Evolutionary conservation across 179 eudicot species (phyloP), one percentile per base, ranked within the genome.

Genomic region (Monotropa hypopitys): DNA sequence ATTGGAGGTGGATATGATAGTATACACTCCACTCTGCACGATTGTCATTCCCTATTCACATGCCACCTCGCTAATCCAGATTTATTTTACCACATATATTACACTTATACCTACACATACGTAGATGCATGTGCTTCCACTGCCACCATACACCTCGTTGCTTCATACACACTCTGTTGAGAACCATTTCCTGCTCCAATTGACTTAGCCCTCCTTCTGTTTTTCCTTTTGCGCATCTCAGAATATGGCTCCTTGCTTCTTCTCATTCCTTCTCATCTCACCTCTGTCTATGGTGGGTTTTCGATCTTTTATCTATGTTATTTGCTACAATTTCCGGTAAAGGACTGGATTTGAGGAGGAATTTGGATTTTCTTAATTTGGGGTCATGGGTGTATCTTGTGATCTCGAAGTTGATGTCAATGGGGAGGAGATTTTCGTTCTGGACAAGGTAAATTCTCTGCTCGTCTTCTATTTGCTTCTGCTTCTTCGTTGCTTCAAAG

Each of bases 351-450:
- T 82, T 83, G 81, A 77, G 74, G 86, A 78, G 83, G 84, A 80
- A 59, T 84, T 70, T 78, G 20, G 70, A 54, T 12, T 42, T 77
- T 78, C 13, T 77, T 49, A 61, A 23, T 49, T 71, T 61, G 62
- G 21, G 61, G 66, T 51, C 73, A 82, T 82, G 91, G 88, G 53
- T 47, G 73, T 47, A 26, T 83, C 53, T 62, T 87, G 90, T 87
- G 92, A 86, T 84, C 93, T 92, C 81, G 86, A 92, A 84, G 93
- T 92, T 59, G 92, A 90, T 88, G 92, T 92, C 65, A 92, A 90
- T 83, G 97, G 96, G 50, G 96, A 90, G 85, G 92, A 86, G 78
- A 69, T 81, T 76, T 90, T 91, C 89, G 81, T 88, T 84, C 88
- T 82, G 61, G 62, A 76, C 83, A 77, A 78, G 85, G 87, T 85